phyloP scores from a whole-genome alignment of 176 grass and related monocot genomes.

The Eleusine indica region DNA sequence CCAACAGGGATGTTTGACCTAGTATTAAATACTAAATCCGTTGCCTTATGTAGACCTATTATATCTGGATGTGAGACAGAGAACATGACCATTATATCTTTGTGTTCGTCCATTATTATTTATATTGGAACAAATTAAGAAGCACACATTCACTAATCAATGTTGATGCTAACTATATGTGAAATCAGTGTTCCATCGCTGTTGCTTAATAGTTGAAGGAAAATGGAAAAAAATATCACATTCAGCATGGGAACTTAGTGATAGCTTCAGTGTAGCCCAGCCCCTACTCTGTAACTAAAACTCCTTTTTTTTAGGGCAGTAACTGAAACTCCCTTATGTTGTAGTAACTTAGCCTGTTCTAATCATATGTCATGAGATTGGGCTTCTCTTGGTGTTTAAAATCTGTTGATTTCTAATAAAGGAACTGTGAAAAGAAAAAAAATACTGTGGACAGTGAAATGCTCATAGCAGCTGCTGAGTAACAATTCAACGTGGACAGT shows the following conservation, averaged over 20 bases:
- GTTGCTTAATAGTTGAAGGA: background rate
- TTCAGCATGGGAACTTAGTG: background rate
- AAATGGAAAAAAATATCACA: background rate
- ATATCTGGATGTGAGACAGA: constrained; percentile 1
- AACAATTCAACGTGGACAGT: background rate
- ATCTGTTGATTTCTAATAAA: background rate
- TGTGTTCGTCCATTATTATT: background rate
- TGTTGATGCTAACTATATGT: background rate
- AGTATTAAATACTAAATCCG: background rate
- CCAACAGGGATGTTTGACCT: background rate
- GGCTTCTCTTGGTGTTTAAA: background rate
- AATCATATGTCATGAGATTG: background rate
- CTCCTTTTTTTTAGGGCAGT: background rate
- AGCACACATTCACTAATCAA: background rate
- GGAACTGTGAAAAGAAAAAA: background rate
- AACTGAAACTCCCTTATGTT: too few relatives aligned
- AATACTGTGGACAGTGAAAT: background rate
- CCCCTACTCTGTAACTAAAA: background rate
- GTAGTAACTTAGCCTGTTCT: background rate
- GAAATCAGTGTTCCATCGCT: background rate
- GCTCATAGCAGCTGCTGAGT: background rate
- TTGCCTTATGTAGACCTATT: background rate
- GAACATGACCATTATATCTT: background rate
- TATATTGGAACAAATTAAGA: constrained; percentile 21
- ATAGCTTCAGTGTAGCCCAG: background rate